Base-by-base conservation (phyloP, 2,329 filamentous ascomycete species). In the Trichophyton simii region DNA sequence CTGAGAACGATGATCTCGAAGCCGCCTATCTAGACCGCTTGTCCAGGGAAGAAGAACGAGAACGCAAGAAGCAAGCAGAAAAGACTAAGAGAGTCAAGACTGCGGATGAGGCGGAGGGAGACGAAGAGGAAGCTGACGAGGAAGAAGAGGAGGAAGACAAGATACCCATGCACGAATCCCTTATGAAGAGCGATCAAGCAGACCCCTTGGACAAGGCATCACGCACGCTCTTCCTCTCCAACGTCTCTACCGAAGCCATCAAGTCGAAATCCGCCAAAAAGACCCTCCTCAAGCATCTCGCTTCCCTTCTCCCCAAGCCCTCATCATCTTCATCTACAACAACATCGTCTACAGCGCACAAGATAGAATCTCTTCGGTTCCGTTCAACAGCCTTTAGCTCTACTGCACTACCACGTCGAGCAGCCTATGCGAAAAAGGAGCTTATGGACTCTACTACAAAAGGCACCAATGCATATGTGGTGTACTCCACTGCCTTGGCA, bases 401-500 rank as follows among this genome's bases (percentile, higher is more conserved):
- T 31, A 70, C 70, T 42, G 82, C 80, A 41, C 82, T 96, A 61
- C 94, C 94, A 58, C 96, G 96, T 77, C 89, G 92, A 65, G 94
- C 92, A n/a, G 88, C 94, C 25, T 97, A 85, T 73, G 94, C 92
- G 64, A 95, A 89, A 68, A 91, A 91, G 72, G 86, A 91, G 25
- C 79, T 97, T 62, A 92, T 96, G 87, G 86, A 89, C 63, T 84
- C 89, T 20, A 99, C 95, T 0, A 94, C 92, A 0, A 89, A 89
- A 69, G 95, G 88, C 64, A 91, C 91, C 63, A 96, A 99, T 72
- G 94, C 94, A 55, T 99, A 99, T 71, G 89, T 83, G 34, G 91
- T 99, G 57, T 96, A 94, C 77, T 87, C 85, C 50, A 89, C 88
- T 1, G 75, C 83, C 0, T 78, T 83, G 7, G 89, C 88, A 2